Evolutionary conservation across 1,284 basidiomycete genomes (phyloP).

Genomic region (Chalciporus piperatoides): DNA sequence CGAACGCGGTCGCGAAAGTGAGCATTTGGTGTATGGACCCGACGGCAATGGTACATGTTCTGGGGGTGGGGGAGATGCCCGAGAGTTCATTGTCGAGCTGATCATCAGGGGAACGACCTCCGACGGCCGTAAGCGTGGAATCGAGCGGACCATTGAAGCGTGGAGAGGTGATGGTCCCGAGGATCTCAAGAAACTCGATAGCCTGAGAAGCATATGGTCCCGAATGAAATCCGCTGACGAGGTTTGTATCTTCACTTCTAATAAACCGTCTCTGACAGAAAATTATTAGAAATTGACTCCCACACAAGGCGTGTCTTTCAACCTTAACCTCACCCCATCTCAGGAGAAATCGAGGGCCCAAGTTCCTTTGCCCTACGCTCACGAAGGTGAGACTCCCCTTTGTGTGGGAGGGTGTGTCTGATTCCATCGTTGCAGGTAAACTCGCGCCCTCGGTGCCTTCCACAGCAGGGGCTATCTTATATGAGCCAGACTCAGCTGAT

Average conservation of each 20-base stretch:
- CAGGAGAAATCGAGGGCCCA: conserved; percentile 76
- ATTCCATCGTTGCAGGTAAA: conserved; percentile 28
- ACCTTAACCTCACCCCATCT: conserved; percentile 78
- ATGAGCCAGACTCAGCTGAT: conserved; percentile 85
- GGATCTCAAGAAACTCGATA: conserved; percentile 45
- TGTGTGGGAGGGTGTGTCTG: conserved; percentile 1
- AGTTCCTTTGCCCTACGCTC: conserved; percentile 84
- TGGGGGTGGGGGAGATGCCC: conserved; percentile 31
- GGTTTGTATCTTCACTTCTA: conserved; percentile 34
- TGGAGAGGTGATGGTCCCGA: conserved; percentile 49
- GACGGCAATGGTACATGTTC: conserved; percentile 49
- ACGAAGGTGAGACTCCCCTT: conserved; percentile 57
- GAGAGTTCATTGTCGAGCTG: conserved; percentile 57
- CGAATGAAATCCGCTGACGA: conserved; percentile 36
- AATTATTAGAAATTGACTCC: conserved; percentile 44
- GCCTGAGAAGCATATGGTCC: conserved; percentile 46
- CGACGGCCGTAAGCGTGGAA: conserved; percentile 45
- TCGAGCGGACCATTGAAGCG: conserved; percentile 62
- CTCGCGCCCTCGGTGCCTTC: conserved; percentile 3
- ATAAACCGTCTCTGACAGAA: conserved; percentile 3
- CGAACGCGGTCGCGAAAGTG: conserved; percentile 55
- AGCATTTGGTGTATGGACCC: conserved; percentile 56
- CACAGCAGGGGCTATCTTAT: conserved; percentile 46
- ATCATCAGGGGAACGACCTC: conserved; percentile 43
- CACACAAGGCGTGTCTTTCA: conserved; percentile 75